Base-by-base conservation (phyloP, 495 filamentous ascomycete genomes). In the Aspergillus nidulans region DNA sequence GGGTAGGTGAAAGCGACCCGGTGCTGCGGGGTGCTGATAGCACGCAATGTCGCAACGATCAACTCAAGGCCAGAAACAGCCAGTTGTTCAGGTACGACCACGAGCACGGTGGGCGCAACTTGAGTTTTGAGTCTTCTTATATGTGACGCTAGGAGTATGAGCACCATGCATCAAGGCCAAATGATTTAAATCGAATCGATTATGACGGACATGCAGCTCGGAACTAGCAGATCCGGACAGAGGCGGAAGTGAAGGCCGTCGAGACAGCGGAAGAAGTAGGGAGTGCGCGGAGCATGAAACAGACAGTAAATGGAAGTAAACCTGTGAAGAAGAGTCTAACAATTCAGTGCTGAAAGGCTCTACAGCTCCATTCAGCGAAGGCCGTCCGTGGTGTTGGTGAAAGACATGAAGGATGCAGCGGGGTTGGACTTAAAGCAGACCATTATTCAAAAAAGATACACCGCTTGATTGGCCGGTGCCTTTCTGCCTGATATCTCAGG, bases 401-500 rank as follows among this genome's bases (percentile, higher is more conserved):
- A 26, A 34, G 20, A 49, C 32, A 10, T 38, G 19, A 18, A 25
- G 28, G 32, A 13, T 3, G 18, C 20, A 49, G 47, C 38, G 49
- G 38, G 36, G 49, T 24, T 40, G n/a, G 34, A 55, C 23, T 23
- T 19, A 18, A 12, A 13, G 13, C 10, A 42, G 45, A 9, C 26
- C 12, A 16, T 26, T 23, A 16, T 26, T 23, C 18, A 43, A 49
- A 32, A 51, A 42, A 40, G 36, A 30, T 41, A 28, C 16, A 18
- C 12, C 19, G 24, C 16, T 38, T 56, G 24, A 56, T 56, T 56
- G 53, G 53, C 20, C 15, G 9, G 19, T 56, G 53, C 49, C 52
- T 52, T 49, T 21, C 16, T 39, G 53, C 54, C 51, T 61, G 53
- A 39, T 12, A 18, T 45, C 57, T 57, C 30, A 34, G 58, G 50